These are phyloP conservation scores for Vitis amurensis DNA, from an alignment of 164 flowering plant genomes.

Conservation along the genomic window DNA sequence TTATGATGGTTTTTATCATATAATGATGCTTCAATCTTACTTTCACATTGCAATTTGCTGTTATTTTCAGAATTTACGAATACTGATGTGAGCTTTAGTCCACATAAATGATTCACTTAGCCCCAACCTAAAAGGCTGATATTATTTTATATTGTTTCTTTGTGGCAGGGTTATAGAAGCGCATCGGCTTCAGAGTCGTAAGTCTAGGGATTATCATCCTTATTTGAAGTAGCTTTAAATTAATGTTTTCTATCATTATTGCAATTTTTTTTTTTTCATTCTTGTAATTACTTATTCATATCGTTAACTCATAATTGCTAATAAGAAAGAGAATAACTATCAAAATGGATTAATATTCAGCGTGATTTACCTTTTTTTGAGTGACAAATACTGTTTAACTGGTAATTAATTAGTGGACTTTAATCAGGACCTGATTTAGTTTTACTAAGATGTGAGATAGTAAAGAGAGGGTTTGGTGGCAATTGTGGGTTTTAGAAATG, in stretches of 20 bases:
- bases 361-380: no score
- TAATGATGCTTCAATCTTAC: not conserved
- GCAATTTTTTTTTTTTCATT: not conserved
- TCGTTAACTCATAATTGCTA: no score
- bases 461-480: no score
- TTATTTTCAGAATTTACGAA: not conserved
- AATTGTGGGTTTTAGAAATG: no score
- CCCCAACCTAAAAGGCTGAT: no score
- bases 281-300: not conserved
- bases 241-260: not conserved
- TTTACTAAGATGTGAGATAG: no score
- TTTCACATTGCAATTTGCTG: not conserved
- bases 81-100: not conserved
- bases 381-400: no score
- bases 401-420: no score
- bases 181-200: conserved; percentile 88
- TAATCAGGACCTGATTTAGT: no score
- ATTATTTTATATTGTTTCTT: not conserved
- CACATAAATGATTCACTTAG: no score
- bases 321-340: no score
- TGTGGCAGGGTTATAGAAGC: conserved; percentile 85
- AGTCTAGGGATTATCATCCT: conserved; percentile 29
- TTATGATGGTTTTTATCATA: not conserved
- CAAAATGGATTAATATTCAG: no score
- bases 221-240: not conserved